Conservation (phyloP, 2,329 filamentous ascomycete genomes). For the Ophiostoma piceae region DNA sequence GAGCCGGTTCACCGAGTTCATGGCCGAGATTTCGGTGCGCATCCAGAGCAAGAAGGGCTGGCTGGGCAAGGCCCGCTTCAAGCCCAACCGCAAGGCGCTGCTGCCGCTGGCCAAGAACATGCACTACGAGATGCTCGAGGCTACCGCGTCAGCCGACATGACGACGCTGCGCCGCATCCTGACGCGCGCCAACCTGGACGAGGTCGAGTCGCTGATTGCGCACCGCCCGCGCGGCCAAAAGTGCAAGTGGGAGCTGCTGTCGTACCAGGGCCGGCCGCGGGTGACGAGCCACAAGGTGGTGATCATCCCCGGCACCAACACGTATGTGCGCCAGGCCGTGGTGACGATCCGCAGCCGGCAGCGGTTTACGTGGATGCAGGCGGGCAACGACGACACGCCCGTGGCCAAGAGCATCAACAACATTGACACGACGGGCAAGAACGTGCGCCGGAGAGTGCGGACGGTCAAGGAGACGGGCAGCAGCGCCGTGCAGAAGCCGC, state of each 20-base stretch:
- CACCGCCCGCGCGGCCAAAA: constrained; percentile 43
- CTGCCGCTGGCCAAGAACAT: constrained; percentile 52
- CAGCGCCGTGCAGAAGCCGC: constrained; percentile 33
- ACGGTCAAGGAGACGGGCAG: background rate
- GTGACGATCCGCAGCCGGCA: constrained; percentile 56
- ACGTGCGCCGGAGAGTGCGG: constrained; percentile 9
- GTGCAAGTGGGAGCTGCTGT: constrained; percentile 51
- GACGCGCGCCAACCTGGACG: constrained; percentile 44
- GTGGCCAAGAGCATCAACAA: constrained; percentile 1
- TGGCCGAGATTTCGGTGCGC: constrained; percentile 40
- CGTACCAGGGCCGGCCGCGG: constrained; percentile 45
- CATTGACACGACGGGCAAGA: constrained; percentile 10
- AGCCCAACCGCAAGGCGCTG: constrained; percentile 40
- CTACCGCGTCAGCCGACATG: constrained; percentile 55
- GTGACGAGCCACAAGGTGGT: constrained; percentile 53
- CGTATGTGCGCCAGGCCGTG: constrained; percentile 47
- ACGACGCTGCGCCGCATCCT: constrained; percentile 49
- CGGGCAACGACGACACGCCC: constrained; percentile 22
- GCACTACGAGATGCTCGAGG: constrained; percentile 57
- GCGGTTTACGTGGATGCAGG: constrained; percentile 40
- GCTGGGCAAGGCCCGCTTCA: constrained; percentile 41
- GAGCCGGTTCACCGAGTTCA: constrained; percentile 36
- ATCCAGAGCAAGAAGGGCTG: constrained; percentile 44
- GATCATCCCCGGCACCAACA: constrained; percentile 41
- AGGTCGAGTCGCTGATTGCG: constrained; percentile 51